A percentile compares a stretch with the other conserved stretches of the same genome.
These are phyloP conservation scores for Phytopythium mirpurense DNA, from an alignment of 352 stramenopile genomes.

Conservation along the genomic window DNA sequence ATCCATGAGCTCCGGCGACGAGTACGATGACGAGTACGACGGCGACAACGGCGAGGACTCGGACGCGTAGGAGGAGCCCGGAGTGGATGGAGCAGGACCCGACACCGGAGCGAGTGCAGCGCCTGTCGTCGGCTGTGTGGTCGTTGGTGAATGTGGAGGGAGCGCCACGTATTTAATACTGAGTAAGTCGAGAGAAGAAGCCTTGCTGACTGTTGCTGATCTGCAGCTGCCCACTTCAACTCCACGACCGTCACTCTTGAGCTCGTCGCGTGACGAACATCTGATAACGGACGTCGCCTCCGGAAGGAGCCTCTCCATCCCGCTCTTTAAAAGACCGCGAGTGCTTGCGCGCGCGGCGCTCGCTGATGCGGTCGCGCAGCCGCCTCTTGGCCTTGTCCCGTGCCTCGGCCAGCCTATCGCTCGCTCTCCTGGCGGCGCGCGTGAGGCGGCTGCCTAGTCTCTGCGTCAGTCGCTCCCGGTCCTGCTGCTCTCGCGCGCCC, in stretches of 20 bases:
- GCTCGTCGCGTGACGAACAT: too few species aligned
- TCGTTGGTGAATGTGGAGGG: too few species aligned
- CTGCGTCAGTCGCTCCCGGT: neutral
- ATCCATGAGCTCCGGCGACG: constrained; percentile 21
- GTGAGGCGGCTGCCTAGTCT: neutral
- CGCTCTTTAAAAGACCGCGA: neutral
- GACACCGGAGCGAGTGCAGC: constrained; percentile 8
- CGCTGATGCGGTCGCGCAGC: neutral
- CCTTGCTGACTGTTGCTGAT: too few species aligned
- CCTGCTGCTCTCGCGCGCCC: neutral
- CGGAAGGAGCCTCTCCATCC: too few species aligned
- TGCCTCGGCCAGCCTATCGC: neutral
- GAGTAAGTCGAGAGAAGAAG: too few species aligned
- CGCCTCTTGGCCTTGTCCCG: neutral
- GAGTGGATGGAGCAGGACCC: too few species aligned
- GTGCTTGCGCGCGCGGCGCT: neutral
- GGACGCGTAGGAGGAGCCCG: constrained; percentile 16
- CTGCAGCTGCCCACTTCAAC: neutral
- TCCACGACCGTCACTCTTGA: neutral
- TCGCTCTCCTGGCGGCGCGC: neutral
- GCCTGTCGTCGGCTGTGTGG: too few species aligned
- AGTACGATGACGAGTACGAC: constrained; percentile 12
- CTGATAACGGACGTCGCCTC: too few species aligned
- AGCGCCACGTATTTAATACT: constrained; percentile 4
- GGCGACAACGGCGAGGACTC: constrained; percentile 19